Evolutionary conservation across 1,139 yeast genomes (phyloP).

Genomic region (Saccharomyces hybrid): DNA sequence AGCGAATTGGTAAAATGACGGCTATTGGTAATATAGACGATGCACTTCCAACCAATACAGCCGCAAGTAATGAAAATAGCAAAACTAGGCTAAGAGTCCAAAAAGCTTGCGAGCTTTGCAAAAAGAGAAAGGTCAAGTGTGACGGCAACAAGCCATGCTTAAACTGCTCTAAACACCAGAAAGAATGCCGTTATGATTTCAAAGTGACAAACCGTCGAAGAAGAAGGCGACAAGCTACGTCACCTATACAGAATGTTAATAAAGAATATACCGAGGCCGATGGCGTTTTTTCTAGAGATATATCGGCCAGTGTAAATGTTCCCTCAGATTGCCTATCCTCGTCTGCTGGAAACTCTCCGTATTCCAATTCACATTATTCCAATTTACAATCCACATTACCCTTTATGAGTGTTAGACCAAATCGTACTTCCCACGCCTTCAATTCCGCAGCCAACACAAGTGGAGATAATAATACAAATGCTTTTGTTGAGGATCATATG

Average conservation of each 20-base stretch:
- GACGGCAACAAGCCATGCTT: constrained; percentile 92
- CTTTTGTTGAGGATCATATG: constrained; percentile 2
- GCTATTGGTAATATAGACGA: neutral
- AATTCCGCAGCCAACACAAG: neutral
- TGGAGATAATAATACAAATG: neutral
- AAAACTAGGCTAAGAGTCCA: constrained; percentile 47
- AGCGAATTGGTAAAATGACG: neutral
- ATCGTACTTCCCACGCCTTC: constrained; percentile 2
- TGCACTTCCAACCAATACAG: neutral
- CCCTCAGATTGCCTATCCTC: neutral
- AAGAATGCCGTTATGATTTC: neutral
- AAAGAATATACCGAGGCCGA: neutral
- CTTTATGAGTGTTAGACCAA: neutral
- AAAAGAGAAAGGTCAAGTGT: constrained; percentile 80
- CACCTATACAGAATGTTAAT: neutral
- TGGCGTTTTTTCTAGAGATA: neutral
- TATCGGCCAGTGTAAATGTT: neutral
- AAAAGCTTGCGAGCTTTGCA: constrained; percentile 85
- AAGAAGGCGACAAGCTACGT: neutral
- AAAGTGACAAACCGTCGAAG: neutral
- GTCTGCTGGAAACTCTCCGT: neutral
- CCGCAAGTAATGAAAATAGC: neutral
- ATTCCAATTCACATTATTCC: neutral
- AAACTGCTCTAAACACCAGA: constrained; percentile 43
- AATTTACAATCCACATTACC: neutral